Evolutionary conservation across 805 yeast genomes (phyloP).

Genomic region (Teunomyces kruisii): DNA sequence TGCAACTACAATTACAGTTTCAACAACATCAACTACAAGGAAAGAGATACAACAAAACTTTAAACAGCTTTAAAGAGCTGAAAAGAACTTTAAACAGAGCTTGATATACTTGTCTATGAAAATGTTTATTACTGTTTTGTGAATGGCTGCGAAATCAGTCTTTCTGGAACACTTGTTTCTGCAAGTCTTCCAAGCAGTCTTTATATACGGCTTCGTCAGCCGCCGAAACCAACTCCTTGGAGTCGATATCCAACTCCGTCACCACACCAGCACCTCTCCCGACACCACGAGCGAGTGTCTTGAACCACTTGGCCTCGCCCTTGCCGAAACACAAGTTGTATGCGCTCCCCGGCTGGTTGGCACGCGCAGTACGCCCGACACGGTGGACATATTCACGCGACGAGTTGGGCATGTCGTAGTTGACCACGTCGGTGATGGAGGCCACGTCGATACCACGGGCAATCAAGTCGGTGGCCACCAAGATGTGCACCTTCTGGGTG

Average conservation of each 20-base stretch:
- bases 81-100: too few relatives aligned
- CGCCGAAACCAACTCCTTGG: constrained; percentile 19
- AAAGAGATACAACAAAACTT: too few relatives aligned
- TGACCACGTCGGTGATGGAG: constrained; percentile 70
- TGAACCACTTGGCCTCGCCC: constrained; percentile 72
- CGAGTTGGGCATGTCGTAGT: constrained; percentile 88
- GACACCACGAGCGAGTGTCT: constrained; percentile 49
- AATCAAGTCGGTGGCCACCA: constrained; percentile 84
- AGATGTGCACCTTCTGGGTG: constrained; percentile 49
- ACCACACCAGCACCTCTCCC: constrained; percentile 31
- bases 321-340: constrained; percentile 71
- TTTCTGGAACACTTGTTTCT: constrained; percentile 13
- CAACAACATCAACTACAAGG: too few relatives aligned
- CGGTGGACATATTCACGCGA: constrained; percentile 93
- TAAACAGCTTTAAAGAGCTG: too few relatives aligned
- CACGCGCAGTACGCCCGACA: constrained; percentile 97
- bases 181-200: constrained; percentile 26
- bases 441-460: constrained; percentile 92
- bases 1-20: too few relatives aligned
- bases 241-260: constrained; percentile 20
- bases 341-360: constrained; percentile 75
- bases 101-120: too few relatives aligned
- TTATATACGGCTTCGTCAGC: constrained; percentile 26
- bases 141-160: background rate
- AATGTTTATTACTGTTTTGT: too few relatives aligned